phyloP scores from a whole-genome alignment of 2,329 filamentous ascomycete species.

The Didymella exigua region DNA sequence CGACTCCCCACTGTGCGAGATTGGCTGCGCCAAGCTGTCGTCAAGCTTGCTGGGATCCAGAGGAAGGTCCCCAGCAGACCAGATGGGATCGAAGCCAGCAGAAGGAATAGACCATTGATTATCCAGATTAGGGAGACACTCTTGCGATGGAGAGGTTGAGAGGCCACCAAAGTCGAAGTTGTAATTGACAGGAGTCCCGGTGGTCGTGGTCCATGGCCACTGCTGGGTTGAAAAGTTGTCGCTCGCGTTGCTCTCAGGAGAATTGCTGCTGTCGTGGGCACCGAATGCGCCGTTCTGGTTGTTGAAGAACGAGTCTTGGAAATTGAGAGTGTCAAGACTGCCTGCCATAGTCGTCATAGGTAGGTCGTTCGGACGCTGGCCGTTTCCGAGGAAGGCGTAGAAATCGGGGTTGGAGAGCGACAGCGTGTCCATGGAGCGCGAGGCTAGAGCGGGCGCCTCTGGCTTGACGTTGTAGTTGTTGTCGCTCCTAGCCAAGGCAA shows the following conservation, averaged over 20 bases:
- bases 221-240: constrained; percentile 40
- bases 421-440: constrained; percentile 44
- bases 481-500: constrained; percentile 31
- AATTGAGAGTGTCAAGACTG: constrained; percentile 37
- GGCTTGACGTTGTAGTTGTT: constrained; percentile 28
- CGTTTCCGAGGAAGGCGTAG: constrained; percentile 44
- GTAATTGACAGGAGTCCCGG: constrained; percentile 32
- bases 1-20: constrained; percentile 50
- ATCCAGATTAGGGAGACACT: constrained; percentile 44
- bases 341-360: constrained; percentile 36
- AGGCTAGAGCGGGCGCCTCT: constrained; percentile 24
- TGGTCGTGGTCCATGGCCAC: constrained; percentile 43
- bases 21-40: constrained; percentile 44
- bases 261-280: constrained; percentile 39
- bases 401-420: constrained; percentile 47
- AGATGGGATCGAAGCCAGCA: constrained; percentile 44
- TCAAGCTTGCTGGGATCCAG: constrained; percentile 47
- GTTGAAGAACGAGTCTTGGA: constrained; percentile 38
- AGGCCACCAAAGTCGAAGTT: constrained; percentile 45
- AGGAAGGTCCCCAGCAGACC: constrained; percentile 50
- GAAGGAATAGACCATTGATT: constrained; percentile 45
- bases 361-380: constrained; percentile 34
- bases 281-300: constrained; percentile 30
- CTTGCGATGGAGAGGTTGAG: constrained; percentile 48
- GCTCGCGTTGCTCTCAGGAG: constrained; percentile 40